Evolutionary conservation across 2,329 filamentous ascomycete species (phyloP).

Genomic region (Fusarium nematophilum): DNA sequence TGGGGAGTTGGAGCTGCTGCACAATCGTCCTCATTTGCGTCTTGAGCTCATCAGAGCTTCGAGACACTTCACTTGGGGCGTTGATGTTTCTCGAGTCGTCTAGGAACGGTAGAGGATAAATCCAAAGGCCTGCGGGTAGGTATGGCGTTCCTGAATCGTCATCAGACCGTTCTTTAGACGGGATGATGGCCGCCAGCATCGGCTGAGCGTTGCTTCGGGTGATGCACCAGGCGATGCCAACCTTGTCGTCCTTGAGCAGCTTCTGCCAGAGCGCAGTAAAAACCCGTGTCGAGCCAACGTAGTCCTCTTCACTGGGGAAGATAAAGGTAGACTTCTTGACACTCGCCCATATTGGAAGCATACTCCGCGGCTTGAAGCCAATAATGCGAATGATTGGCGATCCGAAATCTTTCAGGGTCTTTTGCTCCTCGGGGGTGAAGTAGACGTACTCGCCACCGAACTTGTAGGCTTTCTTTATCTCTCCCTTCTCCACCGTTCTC

Average conservation of each 20-base stretch:
- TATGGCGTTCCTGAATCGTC: conserved; percentile 74
- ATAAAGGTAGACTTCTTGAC: conserved; percentile 90
- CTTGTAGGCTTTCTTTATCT: conserved; percentile 93
- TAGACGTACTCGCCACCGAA: conserved; percentile 92
- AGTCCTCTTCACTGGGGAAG: conserved; percentile 91
- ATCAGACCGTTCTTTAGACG: conserved; percentile 74
- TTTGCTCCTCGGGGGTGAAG: conserved; percentile 87
- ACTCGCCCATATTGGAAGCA: conserved; percentile 85
- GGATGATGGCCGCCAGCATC: conserved; percentile 82
- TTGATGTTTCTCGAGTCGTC: conserved; percentile 87
- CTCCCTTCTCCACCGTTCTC: conserved; percentile 79
- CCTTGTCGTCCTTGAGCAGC: conserved; percentile 79
- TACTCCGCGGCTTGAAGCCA: conserved; percentile 86
- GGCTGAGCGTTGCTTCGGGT: conserved; percentile 84
- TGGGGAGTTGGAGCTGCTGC: conserved; percentile 89
- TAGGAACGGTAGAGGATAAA: conserved; percentile 87
- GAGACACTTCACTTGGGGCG: conserved; percentile 63
- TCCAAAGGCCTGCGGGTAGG: conserved; percentile 87
- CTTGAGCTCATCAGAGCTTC: conserved; percentile 76
- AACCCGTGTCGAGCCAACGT: conserved; percentile 89
- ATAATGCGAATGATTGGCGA: conserved; percentile 87
- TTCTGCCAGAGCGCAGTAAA: conserved; percentile 94
- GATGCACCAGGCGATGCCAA: conserved; percentile 91
- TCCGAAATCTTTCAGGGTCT: conserved; percentile 81
- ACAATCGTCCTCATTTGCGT: conserved; percentile 86